Conservation (phyloP, 2,329 filamentous ascomycete species). For the Xylaria multiplex region DNA sequence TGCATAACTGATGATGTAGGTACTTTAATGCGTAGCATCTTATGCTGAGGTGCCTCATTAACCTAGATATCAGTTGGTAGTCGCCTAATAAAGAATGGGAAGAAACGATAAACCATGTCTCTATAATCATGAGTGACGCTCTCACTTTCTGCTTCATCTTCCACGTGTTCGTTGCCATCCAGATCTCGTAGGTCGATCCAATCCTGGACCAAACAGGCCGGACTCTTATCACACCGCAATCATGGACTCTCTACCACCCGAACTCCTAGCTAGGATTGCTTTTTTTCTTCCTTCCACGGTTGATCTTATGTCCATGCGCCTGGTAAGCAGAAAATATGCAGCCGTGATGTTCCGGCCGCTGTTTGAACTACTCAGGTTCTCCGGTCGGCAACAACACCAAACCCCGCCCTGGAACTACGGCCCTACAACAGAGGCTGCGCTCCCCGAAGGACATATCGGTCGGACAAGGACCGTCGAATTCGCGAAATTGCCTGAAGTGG, state of each 20-base stretch:
- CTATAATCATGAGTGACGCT: not conserved
- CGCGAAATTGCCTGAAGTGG: constrained; percentile 18
- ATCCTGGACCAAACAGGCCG: not conserved
- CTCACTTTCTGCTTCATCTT: not conserved
- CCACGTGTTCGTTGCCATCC: not conserved
- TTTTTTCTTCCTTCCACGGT: constrained; percentile 18
- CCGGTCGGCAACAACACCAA: constrained; percentile 24
- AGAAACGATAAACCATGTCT: not conserved
- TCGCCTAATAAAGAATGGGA: not conserved
- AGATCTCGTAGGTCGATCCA: not conserved
- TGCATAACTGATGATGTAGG: too few species aligned
- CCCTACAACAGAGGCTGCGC: constrained; percentile 7
- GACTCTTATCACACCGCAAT: not conserved
- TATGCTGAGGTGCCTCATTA: too few species aligned
- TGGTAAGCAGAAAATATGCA: constrained; percentile 30
- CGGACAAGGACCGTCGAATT: constrained; percentile 32
- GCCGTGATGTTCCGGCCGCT: constrained; percentile 30
- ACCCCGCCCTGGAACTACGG: constrained; percentile 19
- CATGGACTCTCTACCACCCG: constrained; percentile 34
- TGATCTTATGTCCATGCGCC: constrained; percentile 30
- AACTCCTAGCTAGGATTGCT: constrained; percentile 24
- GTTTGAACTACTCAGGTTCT: constrained; percentile 33
- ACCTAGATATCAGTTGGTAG: not conserved
- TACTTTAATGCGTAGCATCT: too few species aligned
- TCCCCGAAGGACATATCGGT: constrained; percentile 13